Base-by-base conservation (phyloP, 2,329 filamentous ascomycete genomes). In the Ophiocordyceps polyrhachis-furcata region DNA sequence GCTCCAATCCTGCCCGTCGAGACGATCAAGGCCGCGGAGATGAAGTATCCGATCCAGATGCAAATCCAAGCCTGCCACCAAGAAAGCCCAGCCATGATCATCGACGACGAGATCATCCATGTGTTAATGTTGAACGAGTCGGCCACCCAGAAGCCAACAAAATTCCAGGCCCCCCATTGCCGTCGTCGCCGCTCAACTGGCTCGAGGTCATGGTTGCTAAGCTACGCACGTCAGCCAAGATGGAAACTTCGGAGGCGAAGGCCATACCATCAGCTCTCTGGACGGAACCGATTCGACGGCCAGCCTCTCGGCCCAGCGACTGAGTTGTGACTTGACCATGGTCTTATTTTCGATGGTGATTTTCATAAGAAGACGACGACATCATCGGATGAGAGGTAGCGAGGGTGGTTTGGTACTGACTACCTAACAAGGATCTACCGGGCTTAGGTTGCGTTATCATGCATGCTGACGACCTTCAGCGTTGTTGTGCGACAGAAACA, bases 31-130 rank as follows among this genome's bases (percentile, higher is more conserved):
- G 65, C 66, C 29, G 71, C 84, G 0, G 86, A 76, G 50, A 93
- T 79, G 37, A 76, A 69, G 57, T 94, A 93, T 45, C 88, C 87
- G 25, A 88, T 64, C 80, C 86, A 89, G 40, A 94, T 83, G 56
- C 83, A 87, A n/a, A 86, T 64, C 80, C 82, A 86, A 14, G 83
- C 81, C 63, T 93, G 85, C 86, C 86, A 93, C 86, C 86, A 93
- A 8, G 83, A 84, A 20, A 93, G 68, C 13, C 85, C 84, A 42
- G 65, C 68, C 1, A 81, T 73, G 31, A 93, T 84, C 74, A 86
- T 87, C 35, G 82, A 79, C 1, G 82, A 85, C 0, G 83, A 82
- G 49, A 93, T 91, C 84, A 93, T 93, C 87, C 85, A 93, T 2
- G 85, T 91, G 62, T 89, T 91, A 58, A 91, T 85, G 60, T 89